Evolutionary conservation across 169 alveolate genomes (phyloP), one percentile per base, ranked within the genome.

Genomic region (Theileria equi): DNA sequence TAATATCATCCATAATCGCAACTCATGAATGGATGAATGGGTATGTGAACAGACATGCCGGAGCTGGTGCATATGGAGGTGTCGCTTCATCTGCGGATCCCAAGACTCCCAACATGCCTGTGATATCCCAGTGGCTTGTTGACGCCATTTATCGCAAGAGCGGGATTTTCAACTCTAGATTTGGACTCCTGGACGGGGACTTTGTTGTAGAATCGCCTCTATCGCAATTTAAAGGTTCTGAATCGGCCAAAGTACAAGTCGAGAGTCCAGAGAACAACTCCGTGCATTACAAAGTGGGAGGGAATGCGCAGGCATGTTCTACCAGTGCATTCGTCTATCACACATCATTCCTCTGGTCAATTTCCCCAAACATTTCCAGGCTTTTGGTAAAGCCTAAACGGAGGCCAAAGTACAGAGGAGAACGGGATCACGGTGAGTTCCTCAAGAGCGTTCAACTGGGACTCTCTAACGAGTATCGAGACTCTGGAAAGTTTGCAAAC

Each of bases 251-350:
- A 13, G 45, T n/a, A n/a, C 10, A 1, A n/a, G 31, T 47, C 31
- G 60, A 73, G 28, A 16, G 53, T 13, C 8, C 34, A 13, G 13
- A 34, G 32, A 13, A 69, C 10, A 29, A 49, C 5, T 16, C 40
- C 3, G 36, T 11, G 26, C 52, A 74, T 26, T 68, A 53, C 64
- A 86, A 86, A 48, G 85, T 86, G 11, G 92, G 88, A 8, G 92
- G 92, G 2, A 86, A 86, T 70, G 86, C 92, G 6, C 89, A 81
- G 53, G 88, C 92, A 3, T 81, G 53, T 65, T 54, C 73, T 6
- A 71, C 57, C 41, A 45, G 78, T 53, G 74, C 84, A 23, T 86
- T 86, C 77, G 90, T 81, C 11, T 88, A 86, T 49, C 92, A 86
- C 64, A 81, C 86, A 17, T 80, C 80, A n/a, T 81, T 81, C 69